Base-by-base conservation (phyloP, 2,329 filamentous ascomycete genomes). In the Sphaceloma murrayae region DNA sequence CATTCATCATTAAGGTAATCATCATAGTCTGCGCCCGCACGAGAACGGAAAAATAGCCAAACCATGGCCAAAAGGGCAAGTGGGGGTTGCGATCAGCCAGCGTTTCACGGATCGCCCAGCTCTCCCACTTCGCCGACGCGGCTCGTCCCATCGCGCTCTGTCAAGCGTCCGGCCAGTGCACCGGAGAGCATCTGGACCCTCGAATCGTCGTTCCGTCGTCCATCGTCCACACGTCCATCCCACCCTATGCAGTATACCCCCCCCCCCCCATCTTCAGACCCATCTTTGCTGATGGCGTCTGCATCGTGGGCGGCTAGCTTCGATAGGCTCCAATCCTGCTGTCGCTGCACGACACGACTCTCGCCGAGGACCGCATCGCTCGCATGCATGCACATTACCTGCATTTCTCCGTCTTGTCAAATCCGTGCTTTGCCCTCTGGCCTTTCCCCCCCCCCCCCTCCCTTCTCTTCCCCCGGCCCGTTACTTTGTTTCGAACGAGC, bases 401-500 rank as follows among this genome's bases (percentile, higher is more conserved):
- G n/a, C n/a, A n/a, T n/a, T n/a, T n/a, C n/a, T n/a, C n/a, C n/a
- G n/a, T n/a, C n/a, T n/a, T n/a, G n/a, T n/a, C n/a, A n/a, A n/a
- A n/a, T n/a, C n/a, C n/a, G n/a, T n/a, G n/a, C n/a, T n/a, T n/a
- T n/a, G n/a, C 24, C 24, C 24, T 7, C 24, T 27, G 7, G 7
- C 33, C 21, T 21, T 34, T 16, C 14, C 31, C 6, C 16, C 21
- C 14, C 33, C n/a, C 17, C 11, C 17, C 19, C 34, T 14, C 27
- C 9, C 14, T 29, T 16, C 36, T 27, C 16, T 13, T 11, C 18
- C 18, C 31, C 36, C 36, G 24, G 14, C 21, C 22, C 36, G 19
- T 30, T 19, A 16, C 14, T 46, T 59, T 11, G 45, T 59, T 10
- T 49, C 53, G 39, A 56, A 59, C 47, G 87, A 94, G 61, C 77